Base-by-base conservation (phyloP, 2,329 filamentous ascomycete genomes). In the Verticillium klebahnii region DNA sequence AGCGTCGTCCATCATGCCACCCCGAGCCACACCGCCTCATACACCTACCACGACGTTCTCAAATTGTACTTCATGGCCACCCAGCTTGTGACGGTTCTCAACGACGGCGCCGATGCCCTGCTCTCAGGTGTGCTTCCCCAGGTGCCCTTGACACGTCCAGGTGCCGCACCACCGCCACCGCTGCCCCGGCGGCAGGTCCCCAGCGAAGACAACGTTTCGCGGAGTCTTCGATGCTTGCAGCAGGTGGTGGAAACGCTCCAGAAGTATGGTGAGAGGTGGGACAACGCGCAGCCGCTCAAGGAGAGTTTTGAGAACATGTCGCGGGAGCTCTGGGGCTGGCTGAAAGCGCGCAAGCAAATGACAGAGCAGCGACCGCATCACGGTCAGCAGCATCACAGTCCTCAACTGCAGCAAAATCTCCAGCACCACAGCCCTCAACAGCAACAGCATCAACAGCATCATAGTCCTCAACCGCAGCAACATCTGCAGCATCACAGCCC, bases 11-110 rank as follows among this genome's bases (percentile, higher is more conserved):
- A 83, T 62, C 82, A 85, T 66, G 73, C 83, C 4, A 45, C 50
- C 1, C 40, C 58, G 3, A 75, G 80, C 36, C 83, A 87, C 63
- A 81, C 84, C 17, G 85, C 89, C 5, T 89, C 94, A 59, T 86
- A 95, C 69, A 94, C 91, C 1, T 97, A 93, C 68, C 89, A 96
- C 70, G 94, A 97, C 71, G 91, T 93, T 1, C 83, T 96, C 69
- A 87, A 93, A 59, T 88, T 92, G 1, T 95, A 91, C 70, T 96
- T 89, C 68, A 86, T 89, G 77, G 86, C 83, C 15, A 85, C 80
- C 63, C 87, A 89, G 67, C 83, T 89, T 62, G 74, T 87, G 17
- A 84, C 85, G 1, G 84, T 88, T 8, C 73, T 89, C n/a, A 77
- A 78, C 3, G 83, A 85, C 63, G 45, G 32, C 31, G 50, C 31